Percentiles rank a stretch among this genome's conserved stretches.
phyloP scores from a whole-genome alignment of 2,329 filamentous ascomycete genomes.

The Aspergillus sp. region DNA sequence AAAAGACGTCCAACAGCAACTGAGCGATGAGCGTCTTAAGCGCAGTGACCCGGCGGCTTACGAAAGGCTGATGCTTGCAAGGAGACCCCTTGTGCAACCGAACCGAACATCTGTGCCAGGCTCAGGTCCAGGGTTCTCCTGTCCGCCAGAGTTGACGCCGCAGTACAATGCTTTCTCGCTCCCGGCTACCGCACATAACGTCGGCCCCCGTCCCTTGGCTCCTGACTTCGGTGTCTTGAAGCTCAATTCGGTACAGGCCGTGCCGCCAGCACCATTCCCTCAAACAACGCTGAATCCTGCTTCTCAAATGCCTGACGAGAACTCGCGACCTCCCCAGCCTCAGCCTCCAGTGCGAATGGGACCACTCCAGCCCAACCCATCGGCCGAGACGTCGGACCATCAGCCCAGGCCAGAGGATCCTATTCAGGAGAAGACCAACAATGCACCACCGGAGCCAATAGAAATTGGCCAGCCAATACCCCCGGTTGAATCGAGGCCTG shows the following conservation, averaged over 20 bases:
- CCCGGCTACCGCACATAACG: constrained; percentile 6
- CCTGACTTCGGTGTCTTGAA: constrained; percentile 13
- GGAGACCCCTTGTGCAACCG: too few relatives aligned
- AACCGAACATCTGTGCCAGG: background rate
- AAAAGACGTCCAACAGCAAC: constrained; percentile 42
- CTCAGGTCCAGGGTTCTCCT: background rate
- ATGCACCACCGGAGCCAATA: background rate
- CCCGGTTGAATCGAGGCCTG: background rate
- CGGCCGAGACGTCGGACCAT: background rate
- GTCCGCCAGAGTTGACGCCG: too few relatives aligned
- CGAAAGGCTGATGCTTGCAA: constrained; percentile 12
- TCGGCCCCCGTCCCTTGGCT: constrained; percentile 14
- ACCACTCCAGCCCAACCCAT: background rate
- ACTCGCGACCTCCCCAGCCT: too few relatives aligned
- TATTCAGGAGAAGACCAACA: too few relatives aligned
- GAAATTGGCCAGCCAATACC: too few relatives aligned
- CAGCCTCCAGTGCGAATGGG: background rate
- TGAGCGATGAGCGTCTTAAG: constrained; percentile 32
- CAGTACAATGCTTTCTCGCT: background rate
- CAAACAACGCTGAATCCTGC: background rate
- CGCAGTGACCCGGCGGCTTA: constrained; percentile 29
- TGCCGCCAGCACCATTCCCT: background rate
- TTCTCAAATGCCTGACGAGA: background rate
- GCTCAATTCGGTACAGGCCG: background rate
- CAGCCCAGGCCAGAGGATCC: too few relatives aligned